Conservation (phyloP, 2,329 filamentous ascomycete species). For the Scopulariopsis brevicaulis region DNA sequence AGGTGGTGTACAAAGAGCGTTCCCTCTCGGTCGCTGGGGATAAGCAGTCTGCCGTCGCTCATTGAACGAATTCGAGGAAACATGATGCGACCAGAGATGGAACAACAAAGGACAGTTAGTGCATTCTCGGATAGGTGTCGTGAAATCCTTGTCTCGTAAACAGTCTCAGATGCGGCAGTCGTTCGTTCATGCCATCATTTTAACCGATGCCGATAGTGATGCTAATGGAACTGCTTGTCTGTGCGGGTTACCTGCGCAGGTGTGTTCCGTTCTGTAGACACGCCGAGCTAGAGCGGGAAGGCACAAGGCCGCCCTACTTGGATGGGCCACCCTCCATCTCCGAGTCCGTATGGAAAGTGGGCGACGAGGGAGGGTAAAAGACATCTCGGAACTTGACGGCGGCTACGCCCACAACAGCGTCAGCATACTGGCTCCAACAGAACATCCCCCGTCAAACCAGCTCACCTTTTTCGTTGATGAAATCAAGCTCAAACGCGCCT, state of each 20-base stretch:
- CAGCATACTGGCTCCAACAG: slow-evolving; percentile 2
- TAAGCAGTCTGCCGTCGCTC: not conserved
- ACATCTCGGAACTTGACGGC: slow-evolving; percentile 27
- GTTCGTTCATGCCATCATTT: not conserved
- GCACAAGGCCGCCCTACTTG: not conserved
- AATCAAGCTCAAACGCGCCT: slow-evolving; percentile 39
- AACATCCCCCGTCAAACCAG: not conserved
- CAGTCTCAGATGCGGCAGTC: not conserved
- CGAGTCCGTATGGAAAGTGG: slow-evolving; percentile 1
- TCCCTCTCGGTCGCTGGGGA: not conserved
- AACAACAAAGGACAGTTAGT: not conserved
- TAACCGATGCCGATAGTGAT: not conserved
- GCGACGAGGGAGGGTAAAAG: slow-evolving; percentile 16
- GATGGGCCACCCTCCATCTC: not conserved
- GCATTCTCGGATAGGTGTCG: not conserved
- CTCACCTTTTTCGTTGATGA: slow-evolving; percentile 28
- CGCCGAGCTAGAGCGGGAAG: too few species aligned
- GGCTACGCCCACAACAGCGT: slow-evolving; percentile 10
- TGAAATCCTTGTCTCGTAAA: not conserved
- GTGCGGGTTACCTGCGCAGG: too few species aligned
- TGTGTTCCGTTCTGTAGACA: too few species aligned
- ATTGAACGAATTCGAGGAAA: not conserved
- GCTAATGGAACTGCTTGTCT: not conserved
- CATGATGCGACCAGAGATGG: not conserved
- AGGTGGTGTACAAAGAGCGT: not conserved